Evolutionary conservation across 495 filamentous ascomycete genomes (phyloP).

Genomic region (Podospora didyma): DNA sequence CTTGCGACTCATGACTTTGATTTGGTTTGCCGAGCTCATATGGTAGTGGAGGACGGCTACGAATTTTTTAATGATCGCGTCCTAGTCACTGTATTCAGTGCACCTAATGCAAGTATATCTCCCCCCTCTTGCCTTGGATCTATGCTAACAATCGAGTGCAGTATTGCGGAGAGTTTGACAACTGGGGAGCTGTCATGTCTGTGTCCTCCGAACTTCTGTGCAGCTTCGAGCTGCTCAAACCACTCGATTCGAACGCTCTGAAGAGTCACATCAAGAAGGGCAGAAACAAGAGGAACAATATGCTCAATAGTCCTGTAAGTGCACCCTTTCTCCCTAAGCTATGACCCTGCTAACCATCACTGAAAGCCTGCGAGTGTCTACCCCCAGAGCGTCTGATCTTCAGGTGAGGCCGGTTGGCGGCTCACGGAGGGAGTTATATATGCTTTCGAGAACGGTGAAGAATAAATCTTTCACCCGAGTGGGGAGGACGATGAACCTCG

Average conservation of each 20-base stretch:
- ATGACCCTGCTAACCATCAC: conserved; percentile 14
- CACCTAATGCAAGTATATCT: conserved; percentile 76
- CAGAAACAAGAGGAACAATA: conserved; percentile 80
- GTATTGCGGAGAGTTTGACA: conserved; percentile 99
- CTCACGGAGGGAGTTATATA: neutral
- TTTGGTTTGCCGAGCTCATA: conserved; percentile 93
- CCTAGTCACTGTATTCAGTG: conserved; percentile 95
- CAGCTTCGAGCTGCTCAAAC: conserved; percentile 96
- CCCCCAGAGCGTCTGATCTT: conserved; percentile 49
- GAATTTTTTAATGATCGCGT: conserved; percentile 97
- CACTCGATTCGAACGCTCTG: conserved; percentile 90
- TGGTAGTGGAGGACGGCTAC: conserved; percentile 99
- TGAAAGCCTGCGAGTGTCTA: conserved; percentile 40
- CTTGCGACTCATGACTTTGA: conserved; percentile 94
- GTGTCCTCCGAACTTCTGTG: conserved; percentile 90
- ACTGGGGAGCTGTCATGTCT: conserved; percentile 99
- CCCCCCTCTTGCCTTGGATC: neutral
- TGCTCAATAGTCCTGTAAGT: conserved; percentile 90
- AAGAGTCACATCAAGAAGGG: conserved; percentile 99
- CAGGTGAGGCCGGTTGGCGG: neutral
- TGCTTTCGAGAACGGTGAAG: neutral
- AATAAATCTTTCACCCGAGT: neutral
- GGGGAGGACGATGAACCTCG: neutral
- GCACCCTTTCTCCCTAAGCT: neutral
- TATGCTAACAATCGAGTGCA: conserved; percentile 31